Percentiles rank a stretch among this genome's conserved stretches.
Conservation (phyloP, 768 basidiomycete species). For the Pulveroboletus sp. region DNA sequence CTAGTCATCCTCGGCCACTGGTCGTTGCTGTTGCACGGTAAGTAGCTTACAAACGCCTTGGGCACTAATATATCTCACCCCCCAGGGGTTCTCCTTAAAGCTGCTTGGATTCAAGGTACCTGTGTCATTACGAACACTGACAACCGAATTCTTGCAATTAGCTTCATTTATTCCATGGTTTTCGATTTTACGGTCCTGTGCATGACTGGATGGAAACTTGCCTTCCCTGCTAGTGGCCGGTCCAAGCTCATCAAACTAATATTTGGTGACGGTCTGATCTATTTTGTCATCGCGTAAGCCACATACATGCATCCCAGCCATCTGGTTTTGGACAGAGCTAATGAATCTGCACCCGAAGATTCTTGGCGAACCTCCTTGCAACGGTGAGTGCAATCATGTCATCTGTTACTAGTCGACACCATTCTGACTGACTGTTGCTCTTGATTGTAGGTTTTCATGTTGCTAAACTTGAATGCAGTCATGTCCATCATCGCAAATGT, state of each 20-base stretch:
- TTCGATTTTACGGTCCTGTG: conserved; percentile 63
- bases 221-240: conserved; percentile 43
- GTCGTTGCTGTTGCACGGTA: conserved; percentile 67
- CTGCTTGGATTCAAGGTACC: conserved; percentile 46
- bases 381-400: conserved; percentile 29
- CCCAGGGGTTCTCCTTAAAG: conserved; percentile 55
- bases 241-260: conserved; percentile 58
- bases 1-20: conserved; percentile 63
- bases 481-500: conserved; percentile 74
- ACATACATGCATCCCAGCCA: conserved; percentile 5
- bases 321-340: not conserved
- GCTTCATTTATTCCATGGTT: conserved; percentile 71
- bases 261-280: conserved; percentile 69
- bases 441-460: conserved; percentile 47
- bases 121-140: conserved; percentile 59
- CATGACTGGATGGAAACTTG: conserved; percentile 59
- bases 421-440: not conserved
- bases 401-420: not conserved
- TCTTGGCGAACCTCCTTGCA: conserved; percentile 61
- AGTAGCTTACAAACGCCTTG: not conserved
- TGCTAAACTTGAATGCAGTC: conserved; percentile 63
- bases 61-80: not conserved
- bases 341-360: conserved; percentile 36
- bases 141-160: conserved; percentile 54
- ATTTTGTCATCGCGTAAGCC: conserved; percentile 65